Conservation (phyloP, 169 alveolate species). For the Cryptosporidium muris region DNA sequence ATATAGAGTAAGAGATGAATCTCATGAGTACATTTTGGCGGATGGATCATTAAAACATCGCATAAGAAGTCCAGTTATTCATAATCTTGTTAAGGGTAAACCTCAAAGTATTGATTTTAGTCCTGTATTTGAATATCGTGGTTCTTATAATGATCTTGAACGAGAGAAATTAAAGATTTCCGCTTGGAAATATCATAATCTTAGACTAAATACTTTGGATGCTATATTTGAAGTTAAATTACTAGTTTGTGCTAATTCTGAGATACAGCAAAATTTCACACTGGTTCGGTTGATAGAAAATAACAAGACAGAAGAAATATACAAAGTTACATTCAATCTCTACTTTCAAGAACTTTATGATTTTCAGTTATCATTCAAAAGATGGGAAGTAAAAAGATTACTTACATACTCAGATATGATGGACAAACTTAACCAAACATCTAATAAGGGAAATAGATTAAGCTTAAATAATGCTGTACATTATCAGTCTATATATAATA, state of each 20-base stretch:
- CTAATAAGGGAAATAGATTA: constrained; percentile 14
- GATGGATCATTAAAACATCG: constrained; percentile 81
- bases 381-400: constrained; percentile 35
- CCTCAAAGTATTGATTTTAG: constrained; percentile 79
- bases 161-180: constrained; percentile 81
- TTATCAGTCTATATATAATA: neutral
- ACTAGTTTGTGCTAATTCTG: constrained; percentile 59
- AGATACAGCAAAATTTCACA: constrained; percentile 12
- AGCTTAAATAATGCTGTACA: constrained; percentile 11
- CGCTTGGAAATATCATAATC: constrained; percentile 82
- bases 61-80: constrained; percentile 82
- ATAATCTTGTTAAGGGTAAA: constrained; percentile 78
- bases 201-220: constrained; percentile 80
- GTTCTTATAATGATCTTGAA: constrained; percentile 84
- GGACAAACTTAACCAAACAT: constrained; percentile 4
- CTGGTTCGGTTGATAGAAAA: constrained; percentile 23
- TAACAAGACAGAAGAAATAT: constrained; percentile 17
- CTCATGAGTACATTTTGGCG: constrained; percentile 73
- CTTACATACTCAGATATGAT: constrained; percentile 13
- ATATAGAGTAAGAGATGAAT: constrained; percentile 51
- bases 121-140: constrained; percentile 83
- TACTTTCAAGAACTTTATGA: constrained; percentile 72
- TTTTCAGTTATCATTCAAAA: constrained; percentile 63
- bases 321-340: constrained; percentile 37
- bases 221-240: constrained; percentile 77